Conservation (phyloP, 78 protist genomes). For the Dictyostelium firmibasis region DNA sequence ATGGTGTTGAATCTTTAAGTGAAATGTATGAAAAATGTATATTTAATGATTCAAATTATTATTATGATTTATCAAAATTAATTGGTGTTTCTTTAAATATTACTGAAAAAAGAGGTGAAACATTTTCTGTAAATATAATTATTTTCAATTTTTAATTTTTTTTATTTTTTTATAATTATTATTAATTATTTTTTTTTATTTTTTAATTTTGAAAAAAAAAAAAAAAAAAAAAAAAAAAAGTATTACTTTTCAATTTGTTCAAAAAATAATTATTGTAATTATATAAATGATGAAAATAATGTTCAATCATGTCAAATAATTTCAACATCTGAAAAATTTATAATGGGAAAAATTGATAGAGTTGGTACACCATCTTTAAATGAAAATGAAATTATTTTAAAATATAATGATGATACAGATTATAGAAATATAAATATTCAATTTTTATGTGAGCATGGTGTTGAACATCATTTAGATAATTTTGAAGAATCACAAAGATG, state of each 20-base stretch:
- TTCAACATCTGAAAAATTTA: neutral
- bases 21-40: neutral
- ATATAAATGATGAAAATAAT: neutral
- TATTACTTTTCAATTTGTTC: neutral
- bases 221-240: neutral
- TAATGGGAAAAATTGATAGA: neutral
- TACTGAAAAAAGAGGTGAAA: neutral
- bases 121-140: too few relatives aligned
- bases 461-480: neutral
- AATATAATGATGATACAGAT: neutral
- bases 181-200: too few relatives aligned
- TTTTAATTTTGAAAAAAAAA: too few relatives aligned
- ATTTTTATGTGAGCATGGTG: neutral
- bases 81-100: neutral
- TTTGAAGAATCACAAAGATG: neutral
- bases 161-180: too few relatives aligned
- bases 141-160: too few relatives aligned
- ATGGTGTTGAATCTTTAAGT: too few relatives aligned
- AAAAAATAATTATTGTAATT: neutral
- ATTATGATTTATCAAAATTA: neutral
- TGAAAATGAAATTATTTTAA: neutral
- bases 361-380: neutral
- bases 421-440: too few relatives aligned
- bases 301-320: neutral
- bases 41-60: neutral